phyloP scores from a whole-genome alignment of 2,329 filamentous ascomycete genomes.

The Aspergillus spinulosporus region DNA sequence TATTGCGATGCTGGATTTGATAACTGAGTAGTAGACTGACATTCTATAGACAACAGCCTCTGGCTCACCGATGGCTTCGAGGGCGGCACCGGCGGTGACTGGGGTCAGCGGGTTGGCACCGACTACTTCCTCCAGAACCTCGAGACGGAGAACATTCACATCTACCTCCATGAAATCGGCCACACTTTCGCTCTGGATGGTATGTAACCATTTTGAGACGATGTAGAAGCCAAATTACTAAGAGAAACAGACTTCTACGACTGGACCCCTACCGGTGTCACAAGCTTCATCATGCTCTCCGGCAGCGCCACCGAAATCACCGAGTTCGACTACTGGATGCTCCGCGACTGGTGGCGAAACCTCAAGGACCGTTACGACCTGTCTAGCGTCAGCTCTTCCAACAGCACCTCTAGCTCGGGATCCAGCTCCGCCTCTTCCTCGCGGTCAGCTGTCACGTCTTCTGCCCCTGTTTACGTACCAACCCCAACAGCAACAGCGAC shows the following conservation, averaged over 20 bases:
- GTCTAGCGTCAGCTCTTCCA: neutral
- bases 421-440: neutral
- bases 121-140: constrained; percentile 20
- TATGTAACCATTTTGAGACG: neutral
- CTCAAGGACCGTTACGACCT: constrained; percentile 20
- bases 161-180: constrained; percentile 21
- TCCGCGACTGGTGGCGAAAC: constrained; percentile 22
- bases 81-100: constrained; percentile 21
- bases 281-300: constrained; percentile 21
- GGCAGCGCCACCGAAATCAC: constrained; percentile 20
- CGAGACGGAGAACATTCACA: constrained; percentile 17
- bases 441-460: neutral
- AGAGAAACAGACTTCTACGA: constrained; percentile 18
- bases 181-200: constrained; percentile 22
- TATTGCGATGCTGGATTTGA: neutral
- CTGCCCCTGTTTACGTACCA: neutral
- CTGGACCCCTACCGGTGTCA: constrained; percentile 18
- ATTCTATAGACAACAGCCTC: constrained; percentile 15
- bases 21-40: neutral
- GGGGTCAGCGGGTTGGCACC: constrained; percentile 20
- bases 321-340: constrained; percentile 21
- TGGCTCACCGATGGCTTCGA: constrained; percentile 22
- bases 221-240: neutral
- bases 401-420: neutral
- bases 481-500: neutral